These are phyloP conservation scores for Pythium vanterpoolii DNA, from an alignment of 352 stramenopile species.

Conservation along the genomic window DNA sequence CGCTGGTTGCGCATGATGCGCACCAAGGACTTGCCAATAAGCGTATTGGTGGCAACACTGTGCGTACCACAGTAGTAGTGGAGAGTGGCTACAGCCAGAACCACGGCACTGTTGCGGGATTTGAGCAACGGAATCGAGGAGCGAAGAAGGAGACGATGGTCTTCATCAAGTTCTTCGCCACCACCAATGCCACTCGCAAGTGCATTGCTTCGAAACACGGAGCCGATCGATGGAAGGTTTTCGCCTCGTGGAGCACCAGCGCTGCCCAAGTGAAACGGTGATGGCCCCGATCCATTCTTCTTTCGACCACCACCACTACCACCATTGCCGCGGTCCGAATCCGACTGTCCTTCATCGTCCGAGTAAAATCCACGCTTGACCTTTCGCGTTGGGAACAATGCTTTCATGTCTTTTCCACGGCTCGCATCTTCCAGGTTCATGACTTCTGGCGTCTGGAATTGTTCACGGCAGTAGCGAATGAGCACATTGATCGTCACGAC, in stretches of 20 bases:
- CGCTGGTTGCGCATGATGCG: slow-evolving; percentile 95
- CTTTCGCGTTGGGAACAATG: slow-evolving; percentile 62
- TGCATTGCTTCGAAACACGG: slow-evolving; percentile 67
- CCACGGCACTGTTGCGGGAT: slow-evolving; percentile 95
- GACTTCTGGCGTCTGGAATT: slow-evolving; percentile 91
- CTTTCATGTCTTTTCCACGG: slow-evolving; percentile 37
- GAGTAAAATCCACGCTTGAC: slow-evolving; percentile 95
- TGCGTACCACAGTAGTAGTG: slow-evolving; percentile 97
- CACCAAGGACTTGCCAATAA: slow-evolving; percentile 96
- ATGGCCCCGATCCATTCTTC: slow-evolving; percentile 28
- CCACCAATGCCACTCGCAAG: slow-evolving; percentile 63
- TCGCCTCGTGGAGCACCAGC: slow-evolving; percentile 26
- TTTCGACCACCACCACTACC: slow-evolving; percentile 20
- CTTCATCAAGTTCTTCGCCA: slow-evolving; percentile 90
- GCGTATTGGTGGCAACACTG: slow-evolving; percentile 78
- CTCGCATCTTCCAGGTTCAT: slow-evolving; percentile 26
- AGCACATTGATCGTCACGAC: slow-evolving; percentile 94
- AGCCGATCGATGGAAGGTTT: slow-evolving; percentile 62
- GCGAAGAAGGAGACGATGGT: slow-evolving; percentile 95
- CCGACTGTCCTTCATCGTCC: slow-evolving; percentile 92
- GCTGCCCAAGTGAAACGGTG: slow-evolving; percentile 26
- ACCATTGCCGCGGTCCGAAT: slow-evolving; percentile 51
- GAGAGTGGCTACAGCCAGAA: slow-evolving; percentile 94
- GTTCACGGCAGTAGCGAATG: slow-evolving; percentile 93
- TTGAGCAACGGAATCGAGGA: slow-evolving; percentile 96